Evolutionary conservation across 2,329 filamentous ascomycete species (phyloP).

Genomic region (Trichoderma simmonsii): DNA sequence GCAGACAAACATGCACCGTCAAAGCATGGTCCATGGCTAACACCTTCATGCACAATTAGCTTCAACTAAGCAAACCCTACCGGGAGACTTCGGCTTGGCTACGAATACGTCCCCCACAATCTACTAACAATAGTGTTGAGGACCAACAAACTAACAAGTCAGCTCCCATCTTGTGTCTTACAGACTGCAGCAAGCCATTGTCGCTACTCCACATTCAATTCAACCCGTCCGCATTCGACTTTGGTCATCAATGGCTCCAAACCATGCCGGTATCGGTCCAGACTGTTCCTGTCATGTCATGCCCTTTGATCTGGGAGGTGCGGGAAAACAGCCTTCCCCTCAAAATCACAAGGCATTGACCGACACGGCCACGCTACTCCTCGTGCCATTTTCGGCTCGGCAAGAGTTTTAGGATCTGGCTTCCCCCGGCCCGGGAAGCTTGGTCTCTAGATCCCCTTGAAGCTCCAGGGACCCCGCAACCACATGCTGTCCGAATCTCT

Average conservation of each 20-base stretch:
- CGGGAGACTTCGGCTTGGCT: constrained; percentile 13
- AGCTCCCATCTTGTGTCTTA: background rate
- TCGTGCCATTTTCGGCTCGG: background rate
- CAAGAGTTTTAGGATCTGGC: background rate
- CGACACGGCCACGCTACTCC: background rate
- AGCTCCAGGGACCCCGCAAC: background rate
- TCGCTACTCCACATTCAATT: background rate
- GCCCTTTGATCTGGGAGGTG: background rate
- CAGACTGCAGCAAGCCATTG: background rate
- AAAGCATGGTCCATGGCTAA: background rate
- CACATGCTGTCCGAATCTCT: background rate
- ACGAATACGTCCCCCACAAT: constrained; percentile 11
- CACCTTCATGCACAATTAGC: background rate
- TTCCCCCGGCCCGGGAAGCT: constrained; percentile 4
- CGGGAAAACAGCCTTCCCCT: background rate
- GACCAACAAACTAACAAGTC: constrained; percentile 1
- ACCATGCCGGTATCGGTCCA: constrained; percentile 3
- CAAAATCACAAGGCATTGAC: constrained; percentile 1
- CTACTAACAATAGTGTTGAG: constrained; percentile 13
- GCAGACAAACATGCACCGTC: background rate
- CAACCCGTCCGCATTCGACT: background rate
- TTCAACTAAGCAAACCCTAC: constrained; percentile 7
- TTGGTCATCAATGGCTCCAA: background rate
- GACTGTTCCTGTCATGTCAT: background rate
- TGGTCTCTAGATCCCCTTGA: background rate